phyloP scores from a whole-genome alignment of 306 rosid species.

The Geum urbanum region DNA sequence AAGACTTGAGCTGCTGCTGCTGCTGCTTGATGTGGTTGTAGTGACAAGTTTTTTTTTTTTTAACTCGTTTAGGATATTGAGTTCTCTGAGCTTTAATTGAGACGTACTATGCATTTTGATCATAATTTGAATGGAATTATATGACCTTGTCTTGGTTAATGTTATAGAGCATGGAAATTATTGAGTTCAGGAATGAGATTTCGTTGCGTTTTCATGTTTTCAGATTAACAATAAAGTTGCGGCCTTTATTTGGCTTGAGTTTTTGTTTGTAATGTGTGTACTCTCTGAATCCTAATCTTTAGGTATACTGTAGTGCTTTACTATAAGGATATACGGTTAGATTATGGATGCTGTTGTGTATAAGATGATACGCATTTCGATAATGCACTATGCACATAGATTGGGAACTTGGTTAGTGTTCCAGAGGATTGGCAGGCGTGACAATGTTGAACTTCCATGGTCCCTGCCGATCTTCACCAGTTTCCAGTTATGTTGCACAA shows the following conservation, averaged over 20 bases:
- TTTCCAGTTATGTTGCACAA: no score
- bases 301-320: not conserved
- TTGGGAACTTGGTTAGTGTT: no score
- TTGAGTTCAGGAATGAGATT: constrained; percentile 11
- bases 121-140: constrained; percentile 11
- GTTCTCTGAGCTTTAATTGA: not conserved
- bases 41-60: not conserved
- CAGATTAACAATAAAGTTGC: not conserved
- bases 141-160: not conserved
- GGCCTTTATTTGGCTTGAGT: not conserved
- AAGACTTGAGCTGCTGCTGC: constrained; percentile 29
- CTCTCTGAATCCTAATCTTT: not conserved
- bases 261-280: not conserved
- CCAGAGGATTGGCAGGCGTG: no score
- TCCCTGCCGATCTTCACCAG: no score
- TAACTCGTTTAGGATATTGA: not conserved
- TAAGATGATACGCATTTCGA: no score
- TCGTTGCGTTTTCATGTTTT: constrained; percentile 19
- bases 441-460: no score
- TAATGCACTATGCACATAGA: no score
- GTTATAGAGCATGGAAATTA: constrained; percentile 12
- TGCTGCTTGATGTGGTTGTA: not conserved
- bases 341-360: no score
- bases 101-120: constrained; percentile 7
- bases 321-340: no score